Evolutionary conservation across 257 asterid genomes (phyloP).

Genomic region (Nicotiana noctiflora): DNA sequence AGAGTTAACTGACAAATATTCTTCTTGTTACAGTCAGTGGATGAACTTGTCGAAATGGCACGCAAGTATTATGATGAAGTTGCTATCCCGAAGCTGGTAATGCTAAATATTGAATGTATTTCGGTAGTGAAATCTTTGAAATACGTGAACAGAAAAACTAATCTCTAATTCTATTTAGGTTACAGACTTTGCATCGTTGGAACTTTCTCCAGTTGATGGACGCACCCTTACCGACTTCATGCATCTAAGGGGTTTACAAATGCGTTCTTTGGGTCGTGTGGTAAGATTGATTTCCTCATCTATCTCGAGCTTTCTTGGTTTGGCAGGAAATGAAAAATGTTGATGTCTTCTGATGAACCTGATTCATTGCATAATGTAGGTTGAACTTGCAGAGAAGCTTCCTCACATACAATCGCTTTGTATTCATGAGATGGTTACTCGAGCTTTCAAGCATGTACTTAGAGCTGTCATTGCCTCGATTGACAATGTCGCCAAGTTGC

Average conservation of each 20-base stretch:
- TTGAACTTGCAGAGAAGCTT: slow-evolving; percentile 91
- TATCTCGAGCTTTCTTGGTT: background rate
- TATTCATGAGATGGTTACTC: slow-evolving; percentile 97
- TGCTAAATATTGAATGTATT: background rate
- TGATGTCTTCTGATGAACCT: slow-evolving; percentile 5
- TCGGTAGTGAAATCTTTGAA: slow-evolving; percentile 6
- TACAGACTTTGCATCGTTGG: slow-evolving; percentile 96
- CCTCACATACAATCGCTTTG: slow-evolving; percentile 97
- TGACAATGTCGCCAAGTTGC: slow-evolving; percentile 44
- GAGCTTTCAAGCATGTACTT: slow-evolving; percentile 85
- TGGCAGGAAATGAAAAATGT: background rate
- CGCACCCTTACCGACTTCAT: slow-evolving; percentile 94
- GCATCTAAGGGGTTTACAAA: slow-evolving; percentile 94
- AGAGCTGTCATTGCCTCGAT: slow-evolving; percentile 92
- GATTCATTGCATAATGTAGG: slow-evolving; percentile 51
- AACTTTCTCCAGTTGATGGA: slow-evolving; percentile 99
- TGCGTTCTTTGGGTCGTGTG: slow-evolving; percentile 95
- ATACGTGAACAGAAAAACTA: slow-evolving; percentile 7
- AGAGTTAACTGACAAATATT: slow-evolving; percentile 15
- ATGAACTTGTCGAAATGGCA: slow-evolving; percentile 84
- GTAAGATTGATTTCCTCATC: slow-evolving; percentile 36
- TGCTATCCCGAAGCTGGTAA: slow-evolving; percentile 97
- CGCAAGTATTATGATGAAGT: slow-evolving; percentile 71
- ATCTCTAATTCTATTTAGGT: slow-evolving; percentile 49
- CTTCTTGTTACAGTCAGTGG: slow-evolving; percentile 54